These are phyloP conservation scores for Neonectria coccinea DNA, from an alignment of 2,329 filamentous ascomycete species.

Conservation along the genomic window DNA sequence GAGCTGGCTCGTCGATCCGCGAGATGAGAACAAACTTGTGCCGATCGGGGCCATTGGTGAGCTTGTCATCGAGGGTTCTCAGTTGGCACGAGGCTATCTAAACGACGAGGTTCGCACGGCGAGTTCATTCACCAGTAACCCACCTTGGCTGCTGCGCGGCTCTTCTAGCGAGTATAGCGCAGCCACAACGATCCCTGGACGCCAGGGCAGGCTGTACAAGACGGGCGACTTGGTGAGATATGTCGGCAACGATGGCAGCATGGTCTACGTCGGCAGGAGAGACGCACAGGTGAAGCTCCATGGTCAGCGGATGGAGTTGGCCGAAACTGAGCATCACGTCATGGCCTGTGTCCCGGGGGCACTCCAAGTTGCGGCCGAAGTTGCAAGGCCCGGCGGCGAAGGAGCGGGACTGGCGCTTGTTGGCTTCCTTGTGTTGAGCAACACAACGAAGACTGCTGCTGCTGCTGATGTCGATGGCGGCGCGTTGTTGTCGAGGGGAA, in stretches of 20 bases:
- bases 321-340: slow-evolving; percentile 43
- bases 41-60: slow-evolving; percentile 43
- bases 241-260: slow-evolving; percentile 33
- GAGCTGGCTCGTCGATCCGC: slow-evolving; percentile 17
- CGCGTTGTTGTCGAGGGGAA: background rate
- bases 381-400: background rate
- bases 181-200: background rate
- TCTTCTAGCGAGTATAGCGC: no score
- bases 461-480: background rate
- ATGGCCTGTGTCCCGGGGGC: background rate
- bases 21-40: slow-evolving; percentile 32
- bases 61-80: slow-evolving; percentile 40
- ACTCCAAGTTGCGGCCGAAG: background rate
- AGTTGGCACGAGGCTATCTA: slow-evolving; percentile 39
- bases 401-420: background rate
- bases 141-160: background rate
- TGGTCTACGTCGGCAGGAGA: slow-evolving; percentile 48
- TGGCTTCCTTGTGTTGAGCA: background rate
- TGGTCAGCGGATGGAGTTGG: slow-evolving; percentile 48
- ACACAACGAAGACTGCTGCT: background rate
- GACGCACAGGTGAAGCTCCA: slow-evolving; percentile 48
- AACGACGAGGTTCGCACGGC: slow-evolving; percentile 22
- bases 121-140: slow-evolving; percentile 29
- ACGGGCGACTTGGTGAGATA: slow-evolving; percentile 46
- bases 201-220: slow-evolving; percentile 48